Base-by-base conservation (phyloP, 352 stramenopile species). In the Phytophthora pini region DNA sequence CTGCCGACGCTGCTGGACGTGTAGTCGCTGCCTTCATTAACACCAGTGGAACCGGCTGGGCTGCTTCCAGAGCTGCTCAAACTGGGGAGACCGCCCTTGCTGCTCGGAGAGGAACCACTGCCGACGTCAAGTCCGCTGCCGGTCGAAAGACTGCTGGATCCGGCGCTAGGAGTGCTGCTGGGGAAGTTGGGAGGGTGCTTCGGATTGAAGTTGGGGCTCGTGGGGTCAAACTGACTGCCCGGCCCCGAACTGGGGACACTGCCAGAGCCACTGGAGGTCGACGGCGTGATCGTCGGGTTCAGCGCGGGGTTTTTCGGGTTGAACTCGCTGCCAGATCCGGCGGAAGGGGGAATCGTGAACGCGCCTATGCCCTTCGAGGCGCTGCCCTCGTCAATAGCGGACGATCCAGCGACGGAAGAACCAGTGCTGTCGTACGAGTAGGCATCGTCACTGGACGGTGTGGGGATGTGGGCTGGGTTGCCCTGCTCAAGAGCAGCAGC, bases 391-490 rank as follows among this genome's bases (percentile, higher is more conserved):
- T 59, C 50, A 60, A 60, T 67, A 3, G 58, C 41, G 10, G 58
- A 67, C 1, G 58, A 67, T 1, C 58, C 58, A 0, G 52, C 49
- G 22, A 60, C 50, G 10, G 58, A 67, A 26, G 57, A 65, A 17
- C 41, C 59, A 3, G 59, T 61, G 34, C 32, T 60, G 22, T 56
- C 59, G 50, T 51, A 44, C 24, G 31, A 51, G 59, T 61, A 56
- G 6, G 32, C 31, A 24, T 27, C 56, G 22, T 9, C n/a, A n/a
- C 12, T 36, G 0, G 40, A 34, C 10, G 31, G 4, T 27, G 49
- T 60, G 5, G 59, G 54, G 12, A 47, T 22, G 29, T 47, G 46
- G 17, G 47, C 40, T 9, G 41, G 31, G 12, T 65, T 58, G 41
- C 59, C 59, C 26, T 68, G 59, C 24, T 61, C 50, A 24, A 68